Percentiles rank a stretch among this genome's conserved stretches.
Conservation (phyloP, 805 yeast species). For the Cyberlindnera subsufficiens region DNA sequence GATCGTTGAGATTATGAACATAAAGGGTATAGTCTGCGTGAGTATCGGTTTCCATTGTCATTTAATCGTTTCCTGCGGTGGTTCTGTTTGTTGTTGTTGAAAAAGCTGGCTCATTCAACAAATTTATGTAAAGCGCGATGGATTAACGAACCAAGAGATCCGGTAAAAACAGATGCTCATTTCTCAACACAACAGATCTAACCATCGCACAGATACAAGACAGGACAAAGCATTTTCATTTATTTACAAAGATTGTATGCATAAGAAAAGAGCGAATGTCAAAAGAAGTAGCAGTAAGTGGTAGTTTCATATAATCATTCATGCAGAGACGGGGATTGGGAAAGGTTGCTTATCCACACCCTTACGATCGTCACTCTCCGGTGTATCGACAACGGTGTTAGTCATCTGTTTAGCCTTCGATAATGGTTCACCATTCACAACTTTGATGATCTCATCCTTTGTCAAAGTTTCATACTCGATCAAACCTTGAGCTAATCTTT, state of each 20-base stretch:
- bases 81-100: too few relatives aligned
- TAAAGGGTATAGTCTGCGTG: slow-evolving; percentile 42
- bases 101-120: too few relatives aligned
- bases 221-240: too few relatives aligned
- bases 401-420: slow-evolving; percentile 63
- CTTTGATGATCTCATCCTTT: slow-evolving; percentile 81
- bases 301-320: neutral
- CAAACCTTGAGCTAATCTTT: slow-evolving; percentile 86
- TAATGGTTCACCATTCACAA: slow-evolving; percentile 74
- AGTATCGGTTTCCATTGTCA: neutral
- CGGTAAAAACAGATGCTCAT: too few relatives aligned
- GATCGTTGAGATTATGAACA: slow-evolving; percentile 53
- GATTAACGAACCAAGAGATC: too few relatives aligned
- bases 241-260: too few relatives aligned
- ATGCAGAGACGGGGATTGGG: slow-evolving; percentile 24
- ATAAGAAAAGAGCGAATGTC: too few relatives aligned
- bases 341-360: slow-evolving; percentile 26
- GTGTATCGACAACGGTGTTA: slow-evolving; percentile 66
- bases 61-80: neutral
- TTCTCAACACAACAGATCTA: too few relatives aligned
- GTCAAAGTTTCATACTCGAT: slow-evolving; percentile 93
- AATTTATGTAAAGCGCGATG: too few relatives aligned
- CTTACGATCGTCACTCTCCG: slow-evolving; percentile 39
- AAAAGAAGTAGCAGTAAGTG: neutral
- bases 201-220: too few relatives aligned